Conservation (phyloP, 2,329 filamentous ascomycete species). For the Dryadomyces quercivorus region DNA sequence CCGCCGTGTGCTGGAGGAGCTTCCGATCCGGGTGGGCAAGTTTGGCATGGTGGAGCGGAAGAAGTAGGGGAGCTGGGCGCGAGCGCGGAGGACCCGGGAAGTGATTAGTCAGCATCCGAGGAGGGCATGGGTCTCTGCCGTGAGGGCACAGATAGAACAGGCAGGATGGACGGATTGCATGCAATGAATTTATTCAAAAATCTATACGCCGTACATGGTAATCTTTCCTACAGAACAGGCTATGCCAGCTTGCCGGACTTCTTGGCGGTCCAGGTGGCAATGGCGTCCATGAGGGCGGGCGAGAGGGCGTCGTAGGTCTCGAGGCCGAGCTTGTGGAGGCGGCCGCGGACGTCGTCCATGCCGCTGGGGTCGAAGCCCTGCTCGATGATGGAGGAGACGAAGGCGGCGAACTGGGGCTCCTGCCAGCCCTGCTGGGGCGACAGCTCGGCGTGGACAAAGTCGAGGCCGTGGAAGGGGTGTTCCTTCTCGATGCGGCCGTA, state of each 20-base stretch:
- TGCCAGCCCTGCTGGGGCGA: slow-evolving; percentile 53
- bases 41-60: not conserved
- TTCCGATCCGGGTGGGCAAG: slow-evolving; percentile 3
- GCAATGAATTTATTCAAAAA: not conserved
- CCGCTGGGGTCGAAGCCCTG: slow-evolving; percentile 46
- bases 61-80: no score
- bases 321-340: slow-evolving; percentile 41
- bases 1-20: not conserved
- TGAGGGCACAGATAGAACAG: no score
- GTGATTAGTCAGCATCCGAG: no score
- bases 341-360: slow-evolving; percentile 41
- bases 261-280: slow-evolving; percentile 43
- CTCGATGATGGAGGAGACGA: slow-evolving; percentile 57
- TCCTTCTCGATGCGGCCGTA: slow-evolving; percentile 53
- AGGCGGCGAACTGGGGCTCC: slow-evolving; percentile 58
- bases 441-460: slow-evolving; percentile 56
- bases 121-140: no score
- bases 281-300: slow-evolving; percentile 50
- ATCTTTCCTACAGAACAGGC: not conserved
- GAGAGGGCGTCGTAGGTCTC: slow-evolving; percentile 51
- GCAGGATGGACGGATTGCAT: not conserved
- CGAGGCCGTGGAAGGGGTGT: slow-evolving; percentile 56
- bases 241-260: slow-evolving; percentile 23
- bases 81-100: no score
- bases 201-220: not conserved